Base-by-base conservation (phyloP, 441 rosid species). In the Brassica hybrid region DNA sequence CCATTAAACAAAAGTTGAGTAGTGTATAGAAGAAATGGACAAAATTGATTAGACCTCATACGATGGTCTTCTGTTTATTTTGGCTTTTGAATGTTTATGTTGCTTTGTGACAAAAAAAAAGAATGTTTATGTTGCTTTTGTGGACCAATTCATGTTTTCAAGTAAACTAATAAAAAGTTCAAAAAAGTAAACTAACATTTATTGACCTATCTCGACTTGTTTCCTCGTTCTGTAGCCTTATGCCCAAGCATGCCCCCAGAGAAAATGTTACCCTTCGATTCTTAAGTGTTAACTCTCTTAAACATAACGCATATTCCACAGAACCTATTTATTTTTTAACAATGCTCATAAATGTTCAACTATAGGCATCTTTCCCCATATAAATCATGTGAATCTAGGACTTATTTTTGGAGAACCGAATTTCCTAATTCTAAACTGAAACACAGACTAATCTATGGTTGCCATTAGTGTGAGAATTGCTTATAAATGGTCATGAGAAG, bases 251-350 rank as follows among this genome's bases (percentile, higher is more conserved):
- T 91, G 94, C 85, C 89, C 11, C 92, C 90, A 1, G 97, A 91
- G 88, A 87, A 87, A 72, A 89, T 92, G 93, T 69, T 92, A 81
- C 91, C 96, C 2, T 90, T 91, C 63, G 96, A 94, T 25, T 85
- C 98, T 62, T 88, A 89, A 89, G 93, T 76, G 83, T 80, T 80
- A 80, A 72, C 45, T 41, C 65, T 58, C 25, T 32, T 57, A 21
- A 59, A 69, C 71, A 12, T 1, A 7, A 38, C 54, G 57, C 72
- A 65, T 36, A n/a, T n/a, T n/a, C n/a, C n/a, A 12, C 48, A 7
- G 30, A 59, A 78, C 25, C 45, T 36, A n/a, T 67, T 21, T 67
- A 9, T 89, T 91, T 76, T 80, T 80, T 80, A 80, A 16, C 54
- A 65, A 32, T 65, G 72, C 72, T 27, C 36, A 57, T 41, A 14